These are phyloP conservation scores for Capniomyces stellatus DNA, from an alignment of 371 early-diverging fungal species.

Conservation along the genomic window DNA sequence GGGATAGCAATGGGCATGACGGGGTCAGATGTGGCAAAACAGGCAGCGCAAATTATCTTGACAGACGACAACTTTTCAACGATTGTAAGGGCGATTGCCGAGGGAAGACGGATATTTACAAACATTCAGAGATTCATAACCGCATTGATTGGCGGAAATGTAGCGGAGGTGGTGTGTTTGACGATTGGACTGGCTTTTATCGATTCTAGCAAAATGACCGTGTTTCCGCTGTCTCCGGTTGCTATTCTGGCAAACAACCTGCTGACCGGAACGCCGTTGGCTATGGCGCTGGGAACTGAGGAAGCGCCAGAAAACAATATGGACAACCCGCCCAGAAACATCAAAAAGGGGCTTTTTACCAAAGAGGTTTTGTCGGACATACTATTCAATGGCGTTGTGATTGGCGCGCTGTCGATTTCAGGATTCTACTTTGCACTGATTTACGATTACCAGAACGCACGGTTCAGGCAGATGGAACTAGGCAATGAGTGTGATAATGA, in stretches of 20 bases:
- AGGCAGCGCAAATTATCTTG: conserved; percentile 51
- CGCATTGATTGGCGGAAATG: conserved; percentile 75
- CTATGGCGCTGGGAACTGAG: conserved; percentile 69
- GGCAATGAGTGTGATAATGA: conserved; percentile 31
- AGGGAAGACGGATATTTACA: conserved; percentile 63
- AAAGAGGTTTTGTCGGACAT: conserved; percentile 45
- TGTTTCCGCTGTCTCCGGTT: conserved; percentile 55
- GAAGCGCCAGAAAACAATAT: conserved; percentile 57
- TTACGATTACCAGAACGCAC: conserved; percentile 32
- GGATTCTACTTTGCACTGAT: conserved; percentile 42
- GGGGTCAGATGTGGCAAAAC: conserved; percentile 53
- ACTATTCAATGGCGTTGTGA: conserved; percentile 47
- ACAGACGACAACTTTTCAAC: conserved; percentile 50
- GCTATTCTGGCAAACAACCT: conserved; percentile 82
- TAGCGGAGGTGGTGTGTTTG: conserved; percentile 45
- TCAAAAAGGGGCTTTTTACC: conserved; percentile 43
- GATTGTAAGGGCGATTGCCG: conserved; percentile 47
- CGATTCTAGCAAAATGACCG: conserved; percentile 32
- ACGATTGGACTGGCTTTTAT: conserved; percentile 45
- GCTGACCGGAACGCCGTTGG: conserved; percentile 61
- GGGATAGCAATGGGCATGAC: conserved; percentile 71
- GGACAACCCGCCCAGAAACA: conserved; percentile 54
- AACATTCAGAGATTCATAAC: conserved; percentile 85
- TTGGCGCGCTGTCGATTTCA: conserved; percentile 39
- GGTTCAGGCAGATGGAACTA: conserved; percentile 28